Conservation (phyloP, 2,329 filamentous ascomycete species). For the Alternaria dauci region DNA sequence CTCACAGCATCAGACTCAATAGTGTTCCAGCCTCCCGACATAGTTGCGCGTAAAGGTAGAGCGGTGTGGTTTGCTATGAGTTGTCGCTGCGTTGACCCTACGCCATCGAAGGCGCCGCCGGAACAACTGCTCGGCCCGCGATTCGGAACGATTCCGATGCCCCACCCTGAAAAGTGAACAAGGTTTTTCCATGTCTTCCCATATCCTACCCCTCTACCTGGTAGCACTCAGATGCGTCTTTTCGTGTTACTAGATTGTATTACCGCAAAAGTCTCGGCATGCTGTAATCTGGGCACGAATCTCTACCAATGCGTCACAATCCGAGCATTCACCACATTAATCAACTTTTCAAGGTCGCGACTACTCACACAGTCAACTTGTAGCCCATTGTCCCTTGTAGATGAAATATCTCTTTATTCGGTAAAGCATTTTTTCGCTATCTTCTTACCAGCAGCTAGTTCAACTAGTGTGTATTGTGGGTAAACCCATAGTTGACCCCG, state of each 20-base stretch:
- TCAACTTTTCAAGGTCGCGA: background rate
- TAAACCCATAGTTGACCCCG: background rate
- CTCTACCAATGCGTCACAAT: background rate
- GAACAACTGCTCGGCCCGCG: constrained; percentile 24
- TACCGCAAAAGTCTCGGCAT: background rate
- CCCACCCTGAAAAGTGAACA: constrained; percentile 1
- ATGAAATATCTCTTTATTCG: background rate
- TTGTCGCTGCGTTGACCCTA: constrained; percentile 19
- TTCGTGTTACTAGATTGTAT: background rate
- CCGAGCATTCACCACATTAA: background rate
- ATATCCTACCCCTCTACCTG: background rate
- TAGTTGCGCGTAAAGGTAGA: constrained; percentile 7
- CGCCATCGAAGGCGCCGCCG: constrained; percentile 27
- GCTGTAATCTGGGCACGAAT: background rate
- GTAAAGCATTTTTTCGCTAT: background rate
- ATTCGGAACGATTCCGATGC: constrained; percentile 30
- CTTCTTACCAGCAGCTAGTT: background rate
- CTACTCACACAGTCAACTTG: background rate
- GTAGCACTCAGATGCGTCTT: background rate
- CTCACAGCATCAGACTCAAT: constrained; percentile 75
- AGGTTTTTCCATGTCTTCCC: background rate
- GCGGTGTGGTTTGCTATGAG: constrained; percentile 13
- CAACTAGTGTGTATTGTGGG: background rate
- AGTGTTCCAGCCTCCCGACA: constrained; percentile 34
- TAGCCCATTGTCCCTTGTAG: background rate